Evolutionary conservation across 441 rosid genomes (phyloP), one percentile per base, ranked within the genome.

Genomic region (Lagerstroemia fauriei): DNA sequence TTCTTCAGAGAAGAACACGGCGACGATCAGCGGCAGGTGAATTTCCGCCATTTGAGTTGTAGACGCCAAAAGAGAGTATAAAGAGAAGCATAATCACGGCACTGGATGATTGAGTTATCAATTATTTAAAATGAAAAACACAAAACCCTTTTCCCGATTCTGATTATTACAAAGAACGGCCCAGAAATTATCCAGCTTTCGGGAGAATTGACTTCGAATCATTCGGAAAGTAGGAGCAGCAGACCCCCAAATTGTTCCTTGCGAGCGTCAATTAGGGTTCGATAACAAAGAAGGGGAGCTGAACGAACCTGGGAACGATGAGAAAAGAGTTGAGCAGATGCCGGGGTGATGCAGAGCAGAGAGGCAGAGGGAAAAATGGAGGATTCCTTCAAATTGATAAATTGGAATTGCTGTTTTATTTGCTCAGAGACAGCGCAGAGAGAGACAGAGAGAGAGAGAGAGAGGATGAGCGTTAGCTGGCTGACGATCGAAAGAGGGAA

Each of bases 281-380:
- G 11, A 16, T 7, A 74, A 25, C 29, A 24, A 5, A 75, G 50
- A 47, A 75, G 63, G 48, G 44, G 46, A 32, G 34, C 41, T 13
- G 73, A 34, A 46, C 78, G 38, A 75, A 75, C 78, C 78, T 75
- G 78, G 18, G 63, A 51, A 27, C 34, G 44, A 51, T 11, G 53
- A 32, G 61, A 29, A 44, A 6, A 48, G 25, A 5, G n/a, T 9
- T 18, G 29, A 14, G 56, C 24, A 17, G 73, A 34, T 69, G 24
- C 61, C 63, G 41, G 50, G 78, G 78, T 63, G 44, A 9, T 14
- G 61, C 78, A 75, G 63, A 75, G 78, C 56, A 48, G 77, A 47
- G 34, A 29, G 70, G 38, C 27, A 24, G 68, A 61, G 9, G 29
- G 13, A 11, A 29, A 65, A 29, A 65, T 27, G 70, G 70, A 65